These are phyloP conservation scores for Podospora didyma DNA, from an alignment of 495 filamentous ascomycete species.

Conservation along the genomic window DNA sequence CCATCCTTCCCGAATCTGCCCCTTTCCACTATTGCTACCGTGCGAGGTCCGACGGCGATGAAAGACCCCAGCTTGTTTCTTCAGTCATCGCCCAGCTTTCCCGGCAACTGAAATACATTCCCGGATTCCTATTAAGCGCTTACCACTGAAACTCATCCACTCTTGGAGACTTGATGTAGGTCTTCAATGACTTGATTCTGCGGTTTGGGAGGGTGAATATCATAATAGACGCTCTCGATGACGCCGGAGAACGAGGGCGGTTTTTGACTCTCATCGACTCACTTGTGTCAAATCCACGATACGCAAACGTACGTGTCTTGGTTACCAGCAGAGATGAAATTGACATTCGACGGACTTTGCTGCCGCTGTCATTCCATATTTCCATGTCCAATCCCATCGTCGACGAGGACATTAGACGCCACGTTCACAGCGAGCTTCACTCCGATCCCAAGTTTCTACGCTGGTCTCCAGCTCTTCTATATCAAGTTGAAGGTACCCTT, in stretches of 20 bases:
- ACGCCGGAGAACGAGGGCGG: not conserved
- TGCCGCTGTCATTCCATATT: not conserved
- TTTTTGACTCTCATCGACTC: not conserved
- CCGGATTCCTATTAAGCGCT: not conserved
- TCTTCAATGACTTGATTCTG: not conserved
- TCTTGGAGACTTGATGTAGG: not conserved
- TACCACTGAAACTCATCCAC: not conserved
- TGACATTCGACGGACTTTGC: not conserved
- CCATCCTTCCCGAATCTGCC: not conserved
- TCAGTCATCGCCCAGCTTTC: not conserved
- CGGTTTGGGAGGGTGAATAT: not conserved
- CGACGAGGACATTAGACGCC: not conserved
- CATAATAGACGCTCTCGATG: not conserved
- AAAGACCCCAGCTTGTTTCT: not conserved
- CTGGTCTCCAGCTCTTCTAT: not conserved
- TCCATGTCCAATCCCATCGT: not conserved
- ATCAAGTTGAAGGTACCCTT: not conserved
- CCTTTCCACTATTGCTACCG: not conserved
- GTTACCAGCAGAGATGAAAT: not conserved
- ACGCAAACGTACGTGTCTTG: not conserved
- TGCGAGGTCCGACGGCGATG: not conserved
- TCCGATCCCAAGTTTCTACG: not conserved
- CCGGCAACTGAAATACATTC: not conserved
- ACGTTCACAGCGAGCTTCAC: not conserved
- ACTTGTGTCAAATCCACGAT: not conserved